A percentile compares a stretch with the other conserved stretches of the same genome.
Evolutionary conservation across 352 stramenopile genomes (phyloP).

Genomic region (Pythium aristosporum): DNA sequence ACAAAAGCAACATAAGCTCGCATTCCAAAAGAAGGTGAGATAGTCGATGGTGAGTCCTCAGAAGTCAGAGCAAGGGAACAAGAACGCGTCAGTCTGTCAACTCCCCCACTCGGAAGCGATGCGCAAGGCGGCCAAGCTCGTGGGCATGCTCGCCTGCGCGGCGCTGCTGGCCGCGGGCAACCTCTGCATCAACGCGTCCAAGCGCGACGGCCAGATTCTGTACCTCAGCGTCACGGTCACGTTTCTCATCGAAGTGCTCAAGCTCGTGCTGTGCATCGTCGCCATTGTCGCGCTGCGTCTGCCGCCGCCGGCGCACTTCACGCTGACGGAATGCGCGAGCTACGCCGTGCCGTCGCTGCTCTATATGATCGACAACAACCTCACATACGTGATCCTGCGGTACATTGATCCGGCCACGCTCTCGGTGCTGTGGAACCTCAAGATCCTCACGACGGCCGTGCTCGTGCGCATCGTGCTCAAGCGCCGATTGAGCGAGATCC

Average conservation of each 20-base stretch:
- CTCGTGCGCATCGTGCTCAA: slow-evolving; percentile 85
- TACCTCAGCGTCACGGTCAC: slow-evolving; percentile 86
- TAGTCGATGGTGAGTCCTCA: slow-evolving; percentile 2
- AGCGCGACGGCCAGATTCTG: slow-evolving; percentile 64
- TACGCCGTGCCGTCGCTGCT: slow-evolving; percentile 85
- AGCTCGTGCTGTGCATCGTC: slow-evolving; percentile 51
- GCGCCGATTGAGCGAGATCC: slow-evolving; percentile 63
- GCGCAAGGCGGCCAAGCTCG: slow-evolving; percentile 36
- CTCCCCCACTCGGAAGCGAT: neutral
- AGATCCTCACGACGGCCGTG: slow-evolving; percentile 83
- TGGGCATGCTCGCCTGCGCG: slow-evolving; percentile 65
- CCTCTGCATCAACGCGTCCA: slow-evolving; percentile 85
- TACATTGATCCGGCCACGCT: slow-evolving; percentile 85
- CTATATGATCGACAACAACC: slow-evolving; percentile 89
- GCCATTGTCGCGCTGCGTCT: slow-evolving; percentile 45
- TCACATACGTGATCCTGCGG: slow-evolving; percentile 85
- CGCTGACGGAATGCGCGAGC: slow-evolving; percentile 55
- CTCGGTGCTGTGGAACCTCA: slow-evolving; percentile 88
- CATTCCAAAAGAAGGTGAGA: slow-evolving; percentile 21
- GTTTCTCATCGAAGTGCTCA: slow-evolving; percentile 84
- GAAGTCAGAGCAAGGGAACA: neutral
- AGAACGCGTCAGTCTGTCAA: neutral
- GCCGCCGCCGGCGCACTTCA: slow-evolving; percentile 39
- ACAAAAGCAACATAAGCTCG: neutral
- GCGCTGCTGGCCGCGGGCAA: slow-evolving; percentile 79